Percentiles rank a stretch among this genome's conserved stretches.
Evolutionary conservation across 345 rosid species (phyloP).

Genomic region (Corchorus olitorius): DNA sequence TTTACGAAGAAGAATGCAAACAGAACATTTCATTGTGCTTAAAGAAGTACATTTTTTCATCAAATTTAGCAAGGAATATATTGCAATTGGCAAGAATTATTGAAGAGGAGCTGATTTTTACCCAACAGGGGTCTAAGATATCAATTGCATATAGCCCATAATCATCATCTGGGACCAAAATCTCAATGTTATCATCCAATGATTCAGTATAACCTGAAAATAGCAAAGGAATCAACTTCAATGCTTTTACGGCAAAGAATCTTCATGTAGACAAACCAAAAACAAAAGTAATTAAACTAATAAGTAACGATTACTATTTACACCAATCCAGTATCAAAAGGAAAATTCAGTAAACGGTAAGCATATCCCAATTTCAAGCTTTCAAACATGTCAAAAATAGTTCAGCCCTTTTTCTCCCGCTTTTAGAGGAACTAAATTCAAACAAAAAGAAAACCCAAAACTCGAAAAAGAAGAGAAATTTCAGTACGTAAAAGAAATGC

Average conservation of each 20-base stretch:
- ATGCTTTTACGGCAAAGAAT: background rate
- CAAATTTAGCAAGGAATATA: background rate
- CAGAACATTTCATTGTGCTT: background rate
- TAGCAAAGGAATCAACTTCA: background rate
- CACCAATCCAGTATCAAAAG: background rate
- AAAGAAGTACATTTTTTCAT: background rate
- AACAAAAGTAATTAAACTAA: background rate
- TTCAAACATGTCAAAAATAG: background rate
- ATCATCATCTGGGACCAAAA: constrained; percentile 86
- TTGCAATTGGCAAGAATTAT: background rate
- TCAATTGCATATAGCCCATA: constrained; percentile 83
- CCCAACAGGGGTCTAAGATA: constrained; percentile 81
- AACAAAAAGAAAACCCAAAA: background rate
- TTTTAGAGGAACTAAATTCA: constrained; percentile 19
- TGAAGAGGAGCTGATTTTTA: constrained; percentile 29
- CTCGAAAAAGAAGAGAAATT: background rate
- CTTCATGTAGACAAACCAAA: background rate
- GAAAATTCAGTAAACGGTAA: background rate
- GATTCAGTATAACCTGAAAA: constrained; percentile 78
- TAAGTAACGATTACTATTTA: background rate
- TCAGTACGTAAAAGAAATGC: background rate
- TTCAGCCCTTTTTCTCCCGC: background rate
- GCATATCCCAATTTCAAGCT: background rate
- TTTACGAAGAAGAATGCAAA: background rate
- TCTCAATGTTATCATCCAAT: constrained; percentile 56